Evolutionary conservation across 805 yeast genomes (phyloP).

Genomic region (Lachancea thermotolerans): DNA sequence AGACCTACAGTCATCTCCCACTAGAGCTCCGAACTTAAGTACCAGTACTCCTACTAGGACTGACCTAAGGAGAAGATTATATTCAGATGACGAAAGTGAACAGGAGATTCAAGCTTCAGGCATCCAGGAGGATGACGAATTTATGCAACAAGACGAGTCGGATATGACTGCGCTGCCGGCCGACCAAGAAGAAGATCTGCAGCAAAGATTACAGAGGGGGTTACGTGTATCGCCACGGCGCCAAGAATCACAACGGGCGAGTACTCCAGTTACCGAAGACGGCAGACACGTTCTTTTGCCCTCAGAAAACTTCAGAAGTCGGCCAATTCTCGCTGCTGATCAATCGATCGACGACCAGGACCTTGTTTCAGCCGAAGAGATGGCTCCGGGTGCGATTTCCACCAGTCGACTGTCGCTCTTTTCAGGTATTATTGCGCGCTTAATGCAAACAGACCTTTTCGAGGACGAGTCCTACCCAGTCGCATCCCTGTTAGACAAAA

Average conservation of each 20-base stretch:
- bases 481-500: slow-evolving; percentile 32
- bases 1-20: slow-evolving; percentile 4
- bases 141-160: slow-evolving; percentile 12
- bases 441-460: slow-evolving; percentile 39
- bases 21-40: not conserved
- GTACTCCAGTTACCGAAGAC: slow-evolving; percentile 4
- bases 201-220: slow-evolving; percentile 22
- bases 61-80: slow-evolving; percentile 25
- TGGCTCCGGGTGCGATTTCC: slow-evolving; percentile 37
- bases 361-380: slow-evolving; percentile 13
- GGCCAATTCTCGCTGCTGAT: slow-evolving; percentile 14
- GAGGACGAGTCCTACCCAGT: slow-evolving; percentile 40
- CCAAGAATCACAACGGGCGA: slow-evolving; percentile 6
- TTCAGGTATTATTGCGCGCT: slow-evolving; percentile 40
- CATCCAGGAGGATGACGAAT: slow-evolving; percentile 24
- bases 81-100: slow-evolving; percentile 30
- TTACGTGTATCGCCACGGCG: slow-evolving; percentile 30
- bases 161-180: slow-evolving; percentile 25
- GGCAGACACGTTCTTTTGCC: slow-evolving; percentile 7
- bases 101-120: slow-evolving; percentile 25
- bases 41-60: slow-evolving; percentile 29
- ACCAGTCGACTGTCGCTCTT: slow-evolving; percentile 43
- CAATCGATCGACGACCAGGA: slow-evolving; percentile 19
- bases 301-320: slow-evolving; percentile 5
- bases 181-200: slow-evolving; percentile 29